Percentiles rank a stretch among this genome's conserved stretches.
Evolutionary conservation across 1,284 basidiomycete genomes (phyloP).

Genomic region (Fomitopsis palustris): DNA sequence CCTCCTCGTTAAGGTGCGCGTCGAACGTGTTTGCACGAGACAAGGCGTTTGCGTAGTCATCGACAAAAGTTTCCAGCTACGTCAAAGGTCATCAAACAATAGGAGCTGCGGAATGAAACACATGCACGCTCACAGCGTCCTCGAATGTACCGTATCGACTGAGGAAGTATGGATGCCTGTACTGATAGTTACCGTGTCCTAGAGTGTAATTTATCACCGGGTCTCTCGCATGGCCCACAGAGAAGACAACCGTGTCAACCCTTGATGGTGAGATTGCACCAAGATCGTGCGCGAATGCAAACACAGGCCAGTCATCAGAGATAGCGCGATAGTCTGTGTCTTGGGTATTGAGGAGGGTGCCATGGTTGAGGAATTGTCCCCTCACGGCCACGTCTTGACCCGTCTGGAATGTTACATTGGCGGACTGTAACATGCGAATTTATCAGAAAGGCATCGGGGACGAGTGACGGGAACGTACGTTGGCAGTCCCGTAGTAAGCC

Average conservation of each 20-base stretch:
- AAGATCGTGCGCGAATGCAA: conserved; percentile 30
- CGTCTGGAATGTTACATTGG: conserved; percentile 54
- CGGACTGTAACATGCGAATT: no score
- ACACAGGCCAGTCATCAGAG: conserved; percentile 24
- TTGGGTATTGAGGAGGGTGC: conserved; percentile 28
- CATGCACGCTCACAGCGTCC: no score
- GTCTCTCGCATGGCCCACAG: conserved; percentile 31
- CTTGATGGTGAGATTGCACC: conserved; percentile 24
- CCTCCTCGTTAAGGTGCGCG: conserved; percentile 48
- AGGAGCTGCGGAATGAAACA: no score
- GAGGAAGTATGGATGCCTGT: conserved; percentile 23
- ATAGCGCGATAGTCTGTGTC: conserved; percentile 33
- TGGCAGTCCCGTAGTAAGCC: conserved; percentile 53
- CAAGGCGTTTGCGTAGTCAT: conserved; percentile 47
- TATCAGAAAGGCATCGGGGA: no score
- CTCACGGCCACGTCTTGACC: conserved; percentile 29
- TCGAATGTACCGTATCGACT: no score
- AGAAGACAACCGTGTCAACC: conserved; percentile 28
- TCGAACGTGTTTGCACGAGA: conserved; percentile 51
- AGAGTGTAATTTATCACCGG: conserved; percentile 27
- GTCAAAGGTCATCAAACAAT: not conserved
- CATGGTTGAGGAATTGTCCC: conserved; percentile 26
- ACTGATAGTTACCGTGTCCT: conserved; percentile 8
- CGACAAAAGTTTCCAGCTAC: conserved; percentile 55
- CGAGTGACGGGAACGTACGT: conserved; percentile 32